These are phyloP conservation scores for Pistacia integerrima DNA, from an alignment of 345 rosid species.

Conservation along the genomic window DNA sequence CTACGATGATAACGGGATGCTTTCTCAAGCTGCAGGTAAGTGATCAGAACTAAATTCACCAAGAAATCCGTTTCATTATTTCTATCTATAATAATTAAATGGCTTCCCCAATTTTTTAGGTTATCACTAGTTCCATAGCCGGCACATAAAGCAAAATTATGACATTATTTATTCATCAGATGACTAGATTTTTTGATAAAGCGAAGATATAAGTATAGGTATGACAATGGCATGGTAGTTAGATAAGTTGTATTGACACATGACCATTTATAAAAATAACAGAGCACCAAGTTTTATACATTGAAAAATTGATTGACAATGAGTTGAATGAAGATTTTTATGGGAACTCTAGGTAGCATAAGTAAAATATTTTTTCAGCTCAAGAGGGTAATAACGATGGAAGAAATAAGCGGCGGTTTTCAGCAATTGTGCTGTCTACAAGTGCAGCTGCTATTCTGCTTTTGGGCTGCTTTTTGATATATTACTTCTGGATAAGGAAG, in stretches of 20 bases:
- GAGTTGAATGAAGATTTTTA: too few species aligned
- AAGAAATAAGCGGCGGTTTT: constrained; percentile 18
- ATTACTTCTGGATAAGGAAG: constrained; percentile 18
- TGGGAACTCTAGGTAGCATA: neutral
- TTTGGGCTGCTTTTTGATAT: constrained; percentile 9
- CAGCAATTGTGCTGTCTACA: constrained; percentile 30
- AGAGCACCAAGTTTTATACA: too few species aligned
- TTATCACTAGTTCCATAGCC: neutral
- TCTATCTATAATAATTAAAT: neutral
- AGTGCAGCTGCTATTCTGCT: constrained; percentile 24
- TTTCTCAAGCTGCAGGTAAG: constrained; percentile 41
- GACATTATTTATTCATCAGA: too few species aligned
- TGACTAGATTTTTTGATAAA: too few species aligned
- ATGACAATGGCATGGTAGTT: too few species aligned
- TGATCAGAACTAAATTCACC: too few species aligned
- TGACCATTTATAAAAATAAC: too few species aligned
- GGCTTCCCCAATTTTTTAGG: too few species aligned
- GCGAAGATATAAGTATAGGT: too few species aligned
- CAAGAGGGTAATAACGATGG: constrained; percentile 8
- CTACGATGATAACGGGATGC: constrained; percentile 41
- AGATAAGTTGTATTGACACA: too few species aligned
- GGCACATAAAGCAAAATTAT: neutral
- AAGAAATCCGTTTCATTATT: too few species aligned
- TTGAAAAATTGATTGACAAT: neutral
- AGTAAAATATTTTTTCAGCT: constrained; percentile 24